These are phyloP conservation scores for Crithidia bombi DNA, from an alignment of 208 protist genomes.

Conservation along the genomic window DNA sequence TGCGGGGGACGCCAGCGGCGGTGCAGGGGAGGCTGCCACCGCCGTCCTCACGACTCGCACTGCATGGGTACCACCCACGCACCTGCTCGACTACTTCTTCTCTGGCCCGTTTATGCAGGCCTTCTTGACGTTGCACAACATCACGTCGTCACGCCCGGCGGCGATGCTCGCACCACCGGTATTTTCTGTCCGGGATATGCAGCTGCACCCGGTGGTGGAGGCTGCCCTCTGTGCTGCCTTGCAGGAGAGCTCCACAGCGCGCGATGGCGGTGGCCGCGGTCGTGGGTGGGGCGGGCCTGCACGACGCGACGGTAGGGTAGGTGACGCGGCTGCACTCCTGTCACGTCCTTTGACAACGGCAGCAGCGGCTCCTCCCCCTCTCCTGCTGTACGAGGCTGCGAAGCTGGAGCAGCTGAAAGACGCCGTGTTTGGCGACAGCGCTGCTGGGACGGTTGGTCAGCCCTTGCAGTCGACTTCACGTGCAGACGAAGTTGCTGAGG, in stretches of 20 bases:
- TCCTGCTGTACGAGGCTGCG: conserved; percentile 25
- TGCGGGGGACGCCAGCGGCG: not conserved
- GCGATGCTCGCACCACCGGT: conserved; percentile 47
- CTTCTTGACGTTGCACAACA: conserved; percentile 47
- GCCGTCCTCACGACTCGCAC: conserved; percentile 46
- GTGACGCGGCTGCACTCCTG: not conserved
- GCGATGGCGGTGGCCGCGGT: conserved; percentile 1
- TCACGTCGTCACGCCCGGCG: conserved; percentile 40
- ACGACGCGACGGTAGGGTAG: not conserved
- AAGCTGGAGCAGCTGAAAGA: conserved; percentile 28
- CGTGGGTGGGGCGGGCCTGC: conserved; percentile 9
- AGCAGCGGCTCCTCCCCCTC: not conserved
- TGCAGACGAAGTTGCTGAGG: not conserved
- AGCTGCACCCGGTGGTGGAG: conserved; percentile 43
- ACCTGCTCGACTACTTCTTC: conserved; percentile 53
- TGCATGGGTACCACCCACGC: conserved; percentile 47
- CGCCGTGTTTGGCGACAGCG: conserved; percentile 25
- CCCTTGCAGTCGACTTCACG: not conserved
- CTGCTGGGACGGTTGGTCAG: not conserved
- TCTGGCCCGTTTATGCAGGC: conserved; percentile 42
- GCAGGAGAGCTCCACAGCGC: no score
- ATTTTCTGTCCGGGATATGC: conserved; percentile 42
- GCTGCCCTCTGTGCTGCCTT: conserved; percentile 17
- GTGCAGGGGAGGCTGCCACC: not conserved
- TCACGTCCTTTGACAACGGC: no score